A percentile compares a stretch with the other conserved stretches of the same genome.
phyloP scores from a whole-genome alignment of 2,329 filamentous ascomycete genomes.

The Ceratocystis destructans region DNA sequence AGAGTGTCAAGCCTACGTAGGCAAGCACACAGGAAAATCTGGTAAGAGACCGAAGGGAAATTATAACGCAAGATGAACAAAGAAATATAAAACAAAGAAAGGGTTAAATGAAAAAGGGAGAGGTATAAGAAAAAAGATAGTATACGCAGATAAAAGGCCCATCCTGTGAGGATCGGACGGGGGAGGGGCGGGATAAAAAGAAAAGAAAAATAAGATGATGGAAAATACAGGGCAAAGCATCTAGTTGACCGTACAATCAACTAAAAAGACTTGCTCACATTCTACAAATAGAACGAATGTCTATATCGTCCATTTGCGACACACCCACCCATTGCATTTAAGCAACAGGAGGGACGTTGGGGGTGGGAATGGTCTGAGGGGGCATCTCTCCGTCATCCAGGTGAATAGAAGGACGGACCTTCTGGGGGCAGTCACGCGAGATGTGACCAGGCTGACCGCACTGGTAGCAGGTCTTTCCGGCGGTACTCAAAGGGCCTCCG shows the following conservation, averaged over 20 bases:
- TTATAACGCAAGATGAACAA: slow-evolving; percentile 10
- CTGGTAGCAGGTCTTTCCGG: slow-evolving; percentile 97
- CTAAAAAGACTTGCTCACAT: neutral
- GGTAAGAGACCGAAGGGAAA: slow-evolving; percentile 29
- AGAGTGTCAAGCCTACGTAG: slow-evolving; percentile 35
- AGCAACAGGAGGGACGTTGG: slow-evolving; percentile 26
- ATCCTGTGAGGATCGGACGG: neutral
- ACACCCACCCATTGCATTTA: slow-evolving; percentile 20
- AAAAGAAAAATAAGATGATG: slow-evolving; percentile 9
- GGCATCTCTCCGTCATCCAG: neutral
- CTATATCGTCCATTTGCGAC: neutral
- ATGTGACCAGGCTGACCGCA: slow-evolving; percentile 94
- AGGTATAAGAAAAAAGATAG: slow-evolving; percentile 13
- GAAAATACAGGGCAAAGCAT: neutral
- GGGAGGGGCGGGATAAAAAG: neutral
- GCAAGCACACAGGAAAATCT: slow-evolving; percentile 53
- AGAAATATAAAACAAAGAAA: slow-evolving; percentile 12
- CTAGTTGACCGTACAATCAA: neutral
- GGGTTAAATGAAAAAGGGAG: slow-evolving; percentile 7
- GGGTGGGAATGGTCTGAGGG: neutral
- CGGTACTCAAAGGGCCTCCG: slow-evolving; percentile 86
- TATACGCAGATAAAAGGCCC: slow-evolving; percentile 7
- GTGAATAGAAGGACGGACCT: slow-evolving; percentile 30
- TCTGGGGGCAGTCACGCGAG: slow-evolving; percentile 81
- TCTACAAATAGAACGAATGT: neutral